Percentiles rank a stretch among this genome's conserved stretches.
Evolutionary conservation across 805 yeast species (phyloP).

Genomic region (Suhomyces sp.): DNA sequence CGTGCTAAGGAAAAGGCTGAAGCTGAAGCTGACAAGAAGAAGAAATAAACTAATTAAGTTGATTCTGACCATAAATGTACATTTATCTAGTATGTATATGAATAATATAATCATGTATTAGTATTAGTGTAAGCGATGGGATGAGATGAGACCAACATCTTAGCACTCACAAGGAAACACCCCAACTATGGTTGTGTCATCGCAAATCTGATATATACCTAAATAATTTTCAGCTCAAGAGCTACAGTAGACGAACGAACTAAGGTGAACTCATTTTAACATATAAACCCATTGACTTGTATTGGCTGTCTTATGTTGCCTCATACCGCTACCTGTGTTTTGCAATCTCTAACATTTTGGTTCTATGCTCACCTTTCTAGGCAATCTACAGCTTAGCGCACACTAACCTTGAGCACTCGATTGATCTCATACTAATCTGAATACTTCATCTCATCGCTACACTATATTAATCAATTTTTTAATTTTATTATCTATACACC

Average conservation of each 20-base stretch:
- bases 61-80: constrained; percentile 4
- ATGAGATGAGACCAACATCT: background rate
- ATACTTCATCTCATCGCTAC: background rate
- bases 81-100: constrained; percentile 7
- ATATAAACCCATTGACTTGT: background rate
- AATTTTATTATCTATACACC: constrained; percentile 1
- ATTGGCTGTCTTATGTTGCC: background rate
- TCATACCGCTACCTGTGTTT: too few species aligned
- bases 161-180: background rate
- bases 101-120: constrained; percentile 5
- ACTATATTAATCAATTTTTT: background rate
- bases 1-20: constrained; percentile 96
- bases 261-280: too few species aligned
- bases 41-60: constrained; percentile 60
- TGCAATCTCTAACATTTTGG: background rate
- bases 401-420: background rate
- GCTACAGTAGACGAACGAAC: too few species aligned
- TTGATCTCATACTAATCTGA: background rate
- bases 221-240: background rate
- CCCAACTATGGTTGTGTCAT: background rate
- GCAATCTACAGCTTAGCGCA: too few species aligned
- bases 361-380: background rate
- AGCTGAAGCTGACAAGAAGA: constrained; percentile 97
- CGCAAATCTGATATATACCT: background rate
- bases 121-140: background rate